These are phyloP conservation scores for Santalum album DNA, from an alignment of 164 flowering plant species.

Conservation along the genomic window DNA sequence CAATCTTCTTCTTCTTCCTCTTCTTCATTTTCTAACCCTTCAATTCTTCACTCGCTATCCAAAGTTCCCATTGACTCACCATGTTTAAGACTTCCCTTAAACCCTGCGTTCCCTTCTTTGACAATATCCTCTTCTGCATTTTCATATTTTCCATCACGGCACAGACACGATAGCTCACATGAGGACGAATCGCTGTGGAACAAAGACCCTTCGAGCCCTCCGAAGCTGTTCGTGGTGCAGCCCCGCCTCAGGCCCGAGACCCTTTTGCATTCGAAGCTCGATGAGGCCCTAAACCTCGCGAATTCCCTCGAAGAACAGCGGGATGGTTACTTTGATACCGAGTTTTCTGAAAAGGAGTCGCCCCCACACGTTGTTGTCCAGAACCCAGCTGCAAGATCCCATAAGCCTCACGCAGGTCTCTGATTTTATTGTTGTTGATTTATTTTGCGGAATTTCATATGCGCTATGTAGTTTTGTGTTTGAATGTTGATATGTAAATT, in stretches of 20 bases:
- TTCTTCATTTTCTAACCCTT: background rate
- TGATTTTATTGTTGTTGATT: background rate
- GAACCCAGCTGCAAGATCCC: slow-evolving; percentile 53
- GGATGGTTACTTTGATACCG: slow-evolving; percentile 40
- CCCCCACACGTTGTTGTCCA: slow-evolving; percentile 82
- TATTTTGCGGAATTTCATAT: background rate
- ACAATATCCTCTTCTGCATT: slow-evolving; percentile 15
- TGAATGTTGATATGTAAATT: too few relatives aligned
- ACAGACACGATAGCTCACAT: slow-evolving; percentile 13
- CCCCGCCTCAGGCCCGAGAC: slow-evolving; percentile 61
- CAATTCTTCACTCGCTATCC: background rate
- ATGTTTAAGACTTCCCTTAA: background rate
- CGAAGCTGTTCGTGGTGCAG: slow-evolving; percentile 71
- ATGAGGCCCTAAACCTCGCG: slow-evolving; percentile 82
- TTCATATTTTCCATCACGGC: slow-evolving; percentile 17
- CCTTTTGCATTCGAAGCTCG: slow-evolving; percentile 52
- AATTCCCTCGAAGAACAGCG: slow-evolving; percentile 82
- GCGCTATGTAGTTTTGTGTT: background rate
- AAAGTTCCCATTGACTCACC: background rate
- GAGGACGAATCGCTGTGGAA: slow-evolving; percentile 20
- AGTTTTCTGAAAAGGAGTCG: slow-evolving; percentile 33
- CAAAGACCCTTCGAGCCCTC: slow-evolving; percentile 46
- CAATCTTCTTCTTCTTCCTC: background rate
- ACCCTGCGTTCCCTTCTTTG: background rate
- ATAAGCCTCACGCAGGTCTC: slow-evolving; percentile 51